Conservation (phyloP, 2,329 filamentous ascomycete genomes). For the Pestalotiopsis sp. region DNA sequence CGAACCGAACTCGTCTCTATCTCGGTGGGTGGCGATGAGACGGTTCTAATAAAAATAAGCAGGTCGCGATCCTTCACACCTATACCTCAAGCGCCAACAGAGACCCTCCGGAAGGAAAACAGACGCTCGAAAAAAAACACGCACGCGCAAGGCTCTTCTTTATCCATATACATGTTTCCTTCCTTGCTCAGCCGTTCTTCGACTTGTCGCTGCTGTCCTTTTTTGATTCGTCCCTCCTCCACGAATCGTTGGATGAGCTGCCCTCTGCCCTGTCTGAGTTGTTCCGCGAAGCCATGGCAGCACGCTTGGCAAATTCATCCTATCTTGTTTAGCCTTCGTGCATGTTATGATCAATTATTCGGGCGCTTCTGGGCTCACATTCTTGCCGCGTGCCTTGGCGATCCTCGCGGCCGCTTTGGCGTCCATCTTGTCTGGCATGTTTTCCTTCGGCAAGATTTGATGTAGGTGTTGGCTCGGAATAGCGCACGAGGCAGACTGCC, state of each 20-base stretch:
- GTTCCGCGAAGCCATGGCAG: neutral
- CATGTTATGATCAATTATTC: neutral
- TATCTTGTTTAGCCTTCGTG: constrained; percentile 9
- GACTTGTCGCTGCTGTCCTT: neutral
- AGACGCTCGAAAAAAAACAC: no score
- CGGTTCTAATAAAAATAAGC: no score
- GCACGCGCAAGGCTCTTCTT: neutral
- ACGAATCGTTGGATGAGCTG: constrained; percentile 3
- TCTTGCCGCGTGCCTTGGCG: constrained; percentile 41
- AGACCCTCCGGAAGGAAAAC: no score
- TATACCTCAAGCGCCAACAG: no score
- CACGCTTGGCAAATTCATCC: constrained; percentile 27
- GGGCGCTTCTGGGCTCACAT: constrained; percentile 29
- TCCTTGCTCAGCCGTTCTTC: neutral
- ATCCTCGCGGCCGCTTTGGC: constrained; percentile 44
- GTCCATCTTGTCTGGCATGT: constrained; percentile 40
- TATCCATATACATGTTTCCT: neutral
- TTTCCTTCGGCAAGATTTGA: constrained; percentile 18
- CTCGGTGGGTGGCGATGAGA: no score
- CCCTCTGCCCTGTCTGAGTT: neutral
- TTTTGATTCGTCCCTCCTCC: constrained; percentile 1
- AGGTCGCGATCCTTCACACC: no score
- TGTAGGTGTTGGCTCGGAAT: neutral
- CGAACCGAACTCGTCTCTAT: no score
- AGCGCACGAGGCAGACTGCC: neutral